Conservation (phyloP, 176 grass and related monocot species). For the Oryza officinalis region DNA sequence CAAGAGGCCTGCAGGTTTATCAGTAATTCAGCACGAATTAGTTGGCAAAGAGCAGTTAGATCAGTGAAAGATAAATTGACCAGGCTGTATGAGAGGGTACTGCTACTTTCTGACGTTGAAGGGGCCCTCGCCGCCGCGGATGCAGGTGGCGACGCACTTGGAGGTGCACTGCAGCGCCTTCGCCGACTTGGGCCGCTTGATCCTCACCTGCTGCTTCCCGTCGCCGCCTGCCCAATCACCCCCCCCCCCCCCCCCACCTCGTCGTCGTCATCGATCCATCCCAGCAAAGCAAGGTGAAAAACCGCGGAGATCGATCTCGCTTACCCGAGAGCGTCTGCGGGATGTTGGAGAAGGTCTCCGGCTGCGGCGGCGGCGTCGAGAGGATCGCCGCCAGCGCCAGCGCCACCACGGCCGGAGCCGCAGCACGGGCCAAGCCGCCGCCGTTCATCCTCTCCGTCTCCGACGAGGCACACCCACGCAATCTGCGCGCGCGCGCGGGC, state of each 20-base stretch:
- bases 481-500: neutral
- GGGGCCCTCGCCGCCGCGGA: constrained; percentile 65
- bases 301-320: neutral
- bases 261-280: neutral
- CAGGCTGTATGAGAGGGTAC: neutral
- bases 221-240: constrained; percentile 30
- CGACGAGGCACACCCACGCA: neutral
- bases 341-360: constrained; percentile 49
- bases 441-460: neutral
- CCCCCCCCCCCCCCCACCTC: no score
- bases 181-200: constrained; percentile 63
- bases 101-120: constrained; percentile 48
- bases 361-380: constrained; percentile 35
- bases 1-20: constrained; percentile 27
- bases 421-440: constrained; percentile 5
- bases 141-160: constrained; percentile 81
- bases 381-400: constrained; percentile 52
- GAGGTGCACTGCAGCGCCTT: constrained; percentile 61
- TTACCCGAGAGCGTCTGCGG: constrained; percentile 54
- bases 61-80: neutral
- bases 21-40: neutral
- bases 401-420: constrained; percentile 32
- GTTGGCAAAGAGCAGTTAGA: no score
- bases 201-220: constrained; percentile 44
- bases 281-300: neutral